Evolutionary conservation across 2,329 filamentous ascomycete species (phyloP), one percentile per base, ranked within the genome.

Genomic region (Lasiodiplodia hormozganensis): DNA sequence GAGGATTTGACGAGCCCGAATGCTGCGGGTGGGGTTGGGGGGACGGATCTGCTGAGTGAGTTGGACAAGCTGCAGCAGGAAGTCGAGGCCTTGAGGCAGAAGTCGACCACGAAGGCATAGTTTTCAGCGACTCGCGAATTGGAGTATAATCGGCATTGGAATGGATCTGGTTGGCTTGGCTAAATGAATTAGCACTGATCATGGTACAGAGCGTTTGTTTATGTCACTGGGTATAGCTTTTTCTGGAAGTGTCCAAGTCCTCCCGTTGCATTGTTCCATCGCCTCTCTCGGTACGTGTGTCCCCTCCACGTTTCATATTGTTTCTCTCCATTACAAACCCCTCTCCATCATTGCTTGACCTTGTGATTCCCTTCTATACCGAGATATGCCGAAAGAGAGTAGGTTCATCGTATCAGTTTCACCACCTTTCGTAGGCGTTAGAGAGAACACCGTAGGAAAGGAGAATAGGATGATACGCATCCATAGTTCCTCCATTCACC

Each of bases 1-100:
- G 54, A 67, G 28, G 28, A 40, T 11, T 6, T 16, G 43, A 47
- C 40, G 40, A 21, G 8, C 7, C 40, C 58, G 28, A 25, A 40
- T 34, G 38, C 14, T n/a, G 31, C n/a, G 31, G 14, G 21, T 12
- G 52, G 3, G 10, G 60, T 5, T n/a, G 60, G 40, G 2, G 54
- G 54, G 2, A 14, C 57, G n/a, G 78, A 74, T 68, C 77, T 80
- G 5, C 68, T 80, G 16, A 76, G 78, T 62, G 78, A 80, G 62
- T 78, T 80, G 77, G 78, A 79, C 40, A 76, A 72, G 70, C 79
- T 80, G 36, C 78, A 80, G 70, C 72, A 73, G 8, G 78, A 80
- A 72, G 77, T 80, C 70, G 78, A 80, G 56, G 77, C 76, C 72
- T 60, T 80, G 71, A 74, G 76, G 69, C 69, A 71, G 31, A 57